Conservation (phyloP, 2,329 filamentous ascomycete species). For the Neonectria hederae region DNA sequence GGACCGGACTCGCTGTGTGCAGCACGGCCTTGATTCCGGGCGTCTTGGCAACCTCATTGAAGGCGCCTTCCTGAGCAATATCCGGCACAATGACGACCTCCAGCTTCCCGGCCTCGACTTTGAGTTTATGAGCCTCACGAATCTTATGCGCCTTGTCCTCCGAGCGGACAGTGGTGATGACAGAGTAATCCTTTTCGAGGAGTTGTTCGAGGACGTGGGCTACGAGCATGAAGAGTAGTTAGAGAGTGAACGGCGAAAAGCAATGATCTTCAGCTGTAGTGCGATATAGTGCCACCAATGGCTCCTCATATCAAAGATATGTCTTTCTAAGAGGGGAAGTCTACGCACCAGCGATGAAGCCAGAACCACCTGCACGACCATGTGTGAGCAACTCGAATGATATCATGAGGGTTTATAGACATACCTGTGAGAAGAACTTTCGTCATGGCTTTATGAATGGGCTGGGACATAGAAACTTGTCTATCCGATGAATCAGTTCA, state of each 20-base stretch:
- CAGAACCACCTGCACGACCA: constrained; percentile 43
- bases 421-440: constrained; percentile 47
- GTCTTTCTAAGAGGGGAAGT: neutral
- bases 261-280: neutral
- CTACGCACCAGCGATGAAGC: constrained; percentile 48
- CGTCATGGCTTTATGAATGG: constrained; percentile 34
- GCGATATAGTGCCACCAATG: neutral
- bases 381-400: constrained; percentile 19
- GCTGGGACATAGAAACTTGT: neutral
- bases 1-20: constrained; percentile 70
- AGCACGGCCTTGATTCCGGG: constrained; percentile 64
- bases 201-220: constrained; percentile 66
- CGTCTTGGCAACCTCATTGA: constrained; percentile 68
- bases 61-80: constrained; percentile 77
- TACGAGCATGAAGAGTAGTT: constrained; percentile 33
- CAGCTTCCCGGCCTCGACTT: constrained; percentile 55
- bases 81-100: constrained; percentile 74
- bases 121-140: constrained; percentile 54
- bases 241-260: constrained; percentile 1
- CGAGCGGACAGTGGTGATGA: constrained; percentile 65
- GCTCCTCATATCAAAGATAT: neutral
- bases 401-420: neutral
- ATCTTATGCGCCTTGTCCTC: constrained; percentile 64
- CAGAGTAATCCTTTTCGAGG: constrained; percentile 58
- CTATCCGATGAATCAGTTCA: neutral